These are phyloP conservation scores for Serendipita vermifera DNA, from an alignment of 768 basidiomycete species.

Conservation along the genomic window DNA sequence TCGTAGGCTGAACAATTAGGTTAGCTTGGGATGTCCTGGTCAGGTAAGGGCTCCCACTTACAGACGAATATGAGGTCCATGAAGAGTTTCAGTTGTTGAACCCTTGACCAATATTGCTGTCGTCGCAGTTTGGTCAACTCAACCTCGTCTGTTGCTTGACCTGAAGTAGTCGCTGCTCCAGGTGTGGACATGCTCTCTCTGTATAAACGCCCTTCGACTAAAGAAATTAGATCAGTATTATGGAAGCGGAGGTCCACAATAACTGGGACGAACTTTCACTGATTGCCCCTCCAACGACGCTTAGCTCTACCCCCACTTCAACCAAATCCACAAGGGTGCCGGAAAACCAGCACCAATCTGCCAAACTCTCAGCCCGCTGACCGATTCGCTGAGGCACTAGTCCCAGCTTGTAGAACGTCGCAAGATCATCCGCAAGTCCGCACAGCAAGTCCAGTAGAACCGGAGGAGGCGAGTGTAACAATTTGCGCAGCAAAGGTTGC, in stretches of 20 bases:
- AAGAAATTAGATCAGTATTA: background rate
- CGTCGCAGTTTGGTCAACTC: slow-evolving; percentile 54
- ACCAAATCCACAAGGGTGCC: slow-evolving; percentile 68
- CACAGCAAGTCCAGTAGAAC: slow-evolving; percentile 67
- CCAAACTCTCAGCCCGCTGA: slow-evolving; percentile 55
- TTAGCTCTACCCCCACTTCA: slow-evolving; percentile 69
- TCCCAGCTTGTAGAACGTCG: slow-evolving; percentile 60
- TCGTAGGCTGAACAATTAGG: slow-evolving; percentile 48
- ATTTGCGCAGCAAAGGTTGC: slow-evolving; percentile 51
- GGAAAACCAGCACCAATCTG: slow-evolving; percentile 80
- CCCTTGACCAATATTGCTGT: slow-evolving; percentile 64
- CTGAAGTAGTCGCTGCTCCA: slow-evolving; percentile 7
- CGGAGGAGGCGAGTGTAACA: slow-evolving; percentile 71
- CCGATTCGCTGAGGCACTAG: slow-evolving; percentile 53
- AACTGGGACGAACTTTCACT: slow-evolving; percentile 1
- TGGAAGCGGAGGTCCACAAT: background rate
- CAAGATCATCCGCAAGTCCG: slow-evolving; percentile 63
- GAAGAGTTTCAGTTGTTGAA: slow-evolving; percentile 53
- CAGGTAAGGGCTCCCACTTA: slow-evolving; percentile 25
- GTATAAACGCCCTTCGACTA: slow-evolving; percentile 64
- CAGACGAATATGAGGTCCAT: slow-evolving; percentile 87
- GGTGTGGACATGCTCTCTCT: slow-evolving; percentile 45
- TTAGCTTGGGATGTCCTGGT: background rate
- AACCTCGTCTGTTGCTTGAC: slow-evolving; percentile 47
- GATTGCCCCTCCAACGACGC: slow-evolving; percentile 41